Conservation (phyloP, 345 rosid species). For the Xanthoceras sorbifolium region DNA sequence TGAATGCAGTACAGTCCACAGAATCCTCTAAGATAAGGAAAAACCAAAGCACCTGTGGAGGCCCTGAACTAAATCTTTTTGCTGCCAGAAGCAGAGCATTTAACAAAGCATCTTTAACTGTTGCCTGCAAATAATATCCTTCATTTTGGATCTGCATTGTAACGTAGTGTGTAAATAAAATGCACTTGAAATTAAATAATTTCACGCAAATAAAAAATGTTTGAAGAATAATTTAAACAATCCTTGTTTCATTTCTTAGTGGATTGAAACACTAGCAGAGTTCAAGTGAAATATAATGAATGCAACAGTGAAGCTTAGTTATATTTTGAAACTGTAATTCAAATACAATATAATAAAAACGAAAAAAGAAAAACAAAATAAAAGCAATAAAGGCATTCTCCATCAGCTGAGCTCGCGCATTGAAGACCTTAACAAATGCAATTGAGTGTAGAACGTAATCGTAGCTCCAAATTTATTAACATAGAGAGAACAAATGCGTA, state of each 20-base stretch:
- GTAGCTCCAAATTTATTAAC: not conserved
- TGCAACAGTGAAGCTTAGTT: slow-evolving; percentile 6
- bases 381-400: not conserved
- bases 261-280: not conserved
- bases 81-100: slow-evolving; percentile 87
- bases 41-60: slow-evolving; percentile 71
- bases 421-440: no score
- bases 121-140: slow-evolving; percentile 66
- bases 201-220: no score
- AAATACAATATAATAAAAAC: not conserved
- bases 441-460: not conserved
- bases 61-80: slow-evolving; percentile 79
- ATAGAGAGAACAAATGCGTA: not conserved
- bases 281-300: not conserved
- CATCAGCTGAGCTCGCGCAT: not conserved
- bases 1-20: not conserved
- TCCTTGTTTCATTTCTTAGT: not conserved
- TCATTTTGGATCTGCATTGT: slow-evolving; percentile 79
- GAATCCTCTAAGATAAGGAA: slow-evolving; percentile 1
- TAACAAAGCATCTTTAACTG: slow-evolving; percentile 76
- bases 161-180: slow-evolving; percentile 5
- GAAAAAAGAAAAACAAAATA: not conserved
- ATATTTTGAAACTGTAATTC: not conserved
- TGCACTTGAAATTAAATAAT: not conserved
- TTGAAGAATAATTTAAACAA: slow-evolving; percentile 5